A percentile compares a stretch with the other conserved stretches of the same genome.
phyloP scores from a whole-genome alignment of 805 yeast genomes.

The Cyberlindnera veronae region DNA sequence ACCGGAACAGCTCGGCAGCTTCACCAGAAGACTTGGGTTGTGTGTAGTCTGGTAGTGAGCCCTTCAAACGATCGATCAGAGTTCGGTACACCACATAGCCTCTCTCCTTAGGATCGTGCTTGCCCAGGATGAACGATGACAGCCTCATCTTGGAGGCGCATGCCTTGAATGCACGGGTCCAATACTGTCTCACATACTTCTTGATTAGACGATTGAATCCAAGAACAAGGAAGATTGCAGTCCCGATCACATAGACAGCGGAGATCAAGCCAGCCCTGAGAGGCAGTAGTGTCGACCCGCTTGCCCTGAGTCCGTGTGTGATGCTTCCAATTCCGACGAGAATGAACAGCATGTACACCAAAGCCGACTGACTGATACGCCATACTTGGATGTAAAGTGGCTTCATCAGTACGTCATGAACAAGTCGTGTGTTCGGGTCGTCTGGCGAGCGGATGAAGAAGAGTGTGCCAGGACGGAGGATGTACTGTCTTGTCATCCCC shows the following conservation, averaged over 20 bases:
- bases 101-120: conserved; percentile 60
- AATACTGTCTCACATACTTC: conserved; percentile 45
- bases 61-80: conserved; percentile 38
- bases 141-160: conserved; percentile 59
- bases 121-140: conserved; percentile 75
- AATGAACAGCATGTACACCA: conserved; percentile 72
- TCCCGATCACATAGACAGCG: neutral
- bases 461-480: conserved; percentile 83
- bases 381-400: conserved; percentile 71
- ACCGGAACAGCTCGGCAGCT: conserved; percentile 42
- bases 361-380: conserved; percentile 67
- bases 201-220: conserved; percentile 21
- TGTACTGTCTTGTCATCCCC: conserved; percentile 69
- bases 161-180: conserved; percentile 58
- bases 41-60: conserved; percentile 50
- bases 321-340: conserved; percentile 65
- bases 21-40: conserved; percentile 50
- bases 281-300: conserved; percentile 22
- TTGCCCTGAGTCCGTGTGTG: conserved; percentile 17
- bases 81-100: conserved; percentile 63
- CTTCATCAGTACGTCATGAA: conserved; percentile 82
- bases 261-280: conserved; percentile 3
- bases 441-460: conserved; percentile 93
- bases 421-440: conserved; percentile 82
- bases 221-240: neutral